phyloP scores from a whole-genome alignment of 768 basidiomycete species.

The Lanmaoa rubissima region DNA sequence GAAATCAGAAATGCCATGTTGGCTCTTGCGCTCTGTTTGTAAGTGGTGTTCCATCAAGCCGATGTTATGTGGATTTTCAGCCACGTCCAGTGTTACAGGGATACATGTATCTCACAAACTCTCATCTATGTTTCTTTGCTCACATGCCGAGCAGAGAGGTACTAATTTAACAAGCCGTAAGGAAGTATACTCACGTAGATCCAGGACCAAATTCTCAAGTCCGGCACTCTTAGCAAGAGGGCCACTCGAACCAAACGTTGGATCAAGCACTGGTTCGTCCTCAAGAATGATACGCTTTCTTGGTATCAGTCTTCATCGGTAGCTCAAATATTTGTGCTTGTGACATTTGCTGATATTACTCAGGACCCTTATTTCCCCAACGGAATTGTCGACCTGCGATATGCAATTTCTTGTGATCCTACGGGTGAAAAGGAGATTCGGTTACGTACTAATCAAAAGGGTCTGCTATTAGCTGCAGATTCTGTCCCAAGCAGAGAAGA shows the following conservation, averaged over 20 bases:
- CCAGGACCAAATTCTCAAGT: slow-evolving; percentile 91
- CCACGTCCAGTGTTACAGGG: slow-evolving; percentile 78
- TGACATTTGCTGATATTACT: slow-evolving; percentile 2
- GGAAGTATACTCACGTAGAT: slow-evolving; percentile 12
- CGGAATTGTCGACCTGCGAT: slow-evolving; percentile 93
- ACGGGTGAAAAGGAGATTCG: slow-evolving; percentile 76
- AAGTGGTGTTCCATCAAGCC: slow-evolving; percentile 36
- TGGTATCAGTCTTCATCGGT: slow-evolving; percentile 97
- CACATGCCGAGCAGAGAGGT: slow-evolving; percentile 92
- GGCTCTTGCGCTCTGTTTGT: slow-evolving; percentile 88
- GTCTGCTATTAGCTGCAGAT: slow-evolving; percentile 68
- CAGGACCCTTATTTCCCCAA: slow-evolving; percentile 98
- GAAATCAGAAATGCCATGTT: slow-evolving; percentile 83
- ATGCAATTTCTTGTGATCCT: slow-evolving; percentile 86
- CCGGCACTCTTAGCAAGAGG: slow-evolving; percentile 85
- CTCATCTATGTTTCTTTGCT: slow-evolving; percentile 94
- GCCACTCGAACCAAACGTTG: slow-evolving; percentile 87
- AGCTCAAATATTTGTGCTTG: slow-evolving; percentile 24
- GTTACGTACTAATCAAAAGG: slow-evolving; percentile 79
- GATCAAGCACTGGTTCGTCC: slow-evolving; percentile 94
- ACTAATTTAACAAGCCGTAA: slow-evolving; percentile 10
- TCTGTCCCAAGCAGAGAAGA: slow-evolving; percentile 83
- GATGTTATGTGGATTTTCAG: not conserved
- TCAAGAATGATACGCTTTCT: slow-evolving; percentile 93
- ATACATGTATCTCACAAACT: slow-evolving; percentile 94